Conservation (phyloP, 345 rosid species). For the Arabis alpina region DNA sequence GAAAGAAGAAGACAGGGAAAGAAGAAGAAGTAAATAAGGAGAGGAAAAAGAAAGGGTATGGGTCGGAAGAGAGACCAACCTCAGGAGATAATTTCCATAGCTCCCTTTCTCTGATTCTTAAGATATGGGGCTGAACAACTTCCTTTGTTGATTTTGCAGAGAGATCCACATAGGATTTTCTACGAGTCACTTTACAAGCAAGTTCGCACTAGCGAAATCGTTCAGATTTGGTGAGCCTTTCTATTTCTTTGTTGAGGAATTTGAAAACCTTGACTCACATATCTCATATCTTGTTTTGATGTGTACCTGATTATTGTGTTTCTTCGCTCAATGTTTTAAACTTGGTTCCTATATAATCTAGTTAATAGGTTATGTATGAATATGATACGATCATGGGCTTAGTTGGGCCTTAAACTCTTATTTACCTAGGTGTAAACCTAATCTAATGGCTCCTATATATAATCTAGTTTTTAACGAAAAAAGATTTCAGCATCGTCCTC, state of each 20-base stretch:
- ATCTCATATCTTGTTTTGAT: constrained; percentile 11
- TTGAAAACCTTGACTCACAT: constrained; percentile 1
- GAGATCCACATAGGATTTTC: constrained; percentile 93
- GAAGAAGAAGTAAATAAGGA: constrained; percentile 55
- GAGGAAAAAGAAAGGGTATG: constrained; percentile 77
- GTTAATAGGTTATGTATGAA: too few relatives aligned
- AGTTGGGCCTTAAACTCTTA: too few relatives aligned
- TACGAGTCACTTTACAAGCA: constrained; percentile 82
- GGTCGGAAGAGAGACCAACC: constrained; percentile 93
- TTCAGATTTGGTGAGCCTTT: constrained; percentile 79
- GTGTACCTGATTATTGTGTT: constrained; percentile 7
- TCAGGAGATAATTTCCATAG: constrained; percentile 56
- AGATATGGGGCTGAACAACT: constrained; percentile 4
- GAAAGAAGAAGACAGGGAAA: constrained; percentile 54
- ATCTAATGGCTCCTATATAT: too few relatives aligned
- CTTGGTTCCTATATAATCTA: too few relatives aligned
- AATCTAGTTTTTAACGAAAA: too few relatives aligned
- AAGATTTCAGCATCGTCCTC: too few relatives aligned
- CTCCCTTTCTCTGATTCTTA: background rate
- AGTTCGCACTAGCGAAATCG: constrained; percentile 84
- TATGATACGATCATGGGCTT: too few relatives aligned
- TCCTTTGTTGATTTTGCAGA: constrained; percentile 52
- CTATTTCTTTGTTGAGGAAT: background rate
- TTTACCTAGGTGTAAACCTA: too few relatives aligned
- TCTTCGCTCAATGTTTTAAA: background rate